These are phyloP conservation scores for Kazachstania sp. DNA, from an alignment of 1,139 yeast species.

Conservation along the genomic window DNA sequence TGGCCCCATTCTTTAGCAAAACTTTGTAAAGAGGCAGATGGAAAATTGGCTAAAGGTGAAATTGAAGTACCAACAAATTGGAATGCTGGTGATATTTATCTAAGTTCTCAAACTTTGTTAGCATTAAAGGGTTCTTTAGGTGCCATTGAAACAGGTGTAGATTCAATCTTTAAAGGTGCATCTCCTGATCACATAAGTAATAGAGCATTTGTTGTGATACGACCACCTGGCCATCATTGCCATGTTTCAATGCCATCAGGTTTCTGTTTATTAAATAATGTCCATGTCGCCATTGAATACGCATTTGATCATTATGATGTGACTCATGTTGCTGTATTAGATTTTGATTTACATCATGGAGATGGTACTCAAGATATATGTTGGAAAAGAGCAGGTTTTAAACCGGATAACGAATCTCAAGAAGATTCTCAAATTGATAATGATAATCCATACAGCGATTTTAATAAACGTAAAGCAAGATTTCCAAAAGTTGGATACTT, in stretches of 20 bases:
- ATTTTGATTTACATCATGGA: slow-evolving; percentile 86
- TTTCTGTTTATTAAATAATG: slow-evolving; percentile 77
- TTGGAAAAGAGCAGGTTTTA: slow-evolving; percentile 56
- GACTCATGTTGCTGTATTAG: slow-evolving; percentile 75
- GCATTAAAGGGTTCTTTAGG: slow-evolving; percentile 79
- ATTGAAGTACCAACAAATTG: slow-evolving; percentile 74
- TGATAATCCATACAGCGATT: slow-evolving; percentile 39
- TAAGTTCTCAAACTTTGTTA: slow-evolving; percentile 56
- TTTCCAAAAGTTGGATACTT: slow-evolving; percentile 72
- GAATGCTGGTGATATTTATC: slow-evolving; percentile 79
- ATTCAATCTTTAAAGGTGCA: slow-evolving; percentile 39
- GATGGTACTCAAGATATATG: slow-evolving; percentile 87
- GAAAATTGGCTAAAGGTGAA: slow-evolving; percentile 45
- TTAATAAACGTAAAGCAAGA: slow-evolving; percentile 45
- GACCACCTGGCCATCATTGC: slow-evolving; percentile 89
- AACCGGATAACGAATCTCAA: slow-evolving; percentile 32
- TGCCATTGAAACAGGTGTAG: slow-evolving; percentile 67
- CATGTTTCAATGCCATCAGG: slow-evolving; percentile 80
- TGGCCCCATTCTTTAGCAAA: slow-evolving; percentile 62
- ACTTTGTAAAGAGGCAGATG: slow-evolving; percentile 52
- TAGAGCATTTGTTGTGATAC: slow-evolving; percentile 58
- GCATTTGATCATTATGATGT: slow-evolving; percentile 57
- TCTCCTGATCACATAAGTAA: slow-evolving; percentile 35
- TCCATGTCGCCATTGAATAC: slow-evolving; percentile 74
- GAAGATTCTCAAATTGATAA: slow-evolving; percentile 30